phyloP scores from a whole-genome alignment of 129 eudicot species.

The Logfia minima region DNA sequence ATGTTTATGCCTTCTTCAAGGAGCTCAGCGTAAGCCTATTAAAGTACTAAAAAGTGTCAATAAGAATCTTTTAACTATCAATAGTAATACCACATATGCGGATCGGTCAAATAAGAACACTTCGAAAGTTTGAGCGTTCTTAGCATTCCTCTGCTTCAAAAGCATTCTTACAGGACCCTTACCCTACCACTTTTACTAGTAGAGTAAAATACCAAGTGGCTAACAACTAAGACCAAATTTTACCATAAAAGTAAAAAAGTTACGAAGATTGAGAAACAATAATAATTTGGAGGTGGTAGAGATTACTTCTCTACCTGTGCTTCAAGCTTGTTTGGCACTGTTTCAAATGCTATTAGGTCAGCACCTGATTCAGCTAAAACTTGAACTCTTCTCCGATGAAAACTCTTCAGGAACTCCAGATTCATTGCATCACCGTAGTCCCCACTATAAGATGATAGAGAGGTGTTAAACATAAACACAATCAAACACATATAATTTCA shows the following conservation, averaged over 20 bases:
- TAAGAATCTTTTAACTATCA: background rate
- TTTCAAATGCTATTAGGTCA: slow-evolving; percentile 91
- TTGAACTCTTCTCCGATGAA: slow-evolving; percentile 92
- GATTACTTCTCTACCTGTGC: slow-evolving; percentile 61
- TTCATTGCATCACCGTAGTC: slow-evolving; percentile 83
- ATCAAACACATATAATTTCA: slow-evolving; percentile 1
- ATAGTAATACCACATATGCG: background rate
- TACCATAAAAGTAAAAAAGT: background rate
- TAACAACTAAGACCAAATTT: background rate
- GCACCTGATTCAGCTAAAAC: slow-evolving; percentile 89
- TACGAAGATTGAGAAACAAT: slow-evolving; percentile 2
- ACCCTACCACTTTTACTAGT: background rate
- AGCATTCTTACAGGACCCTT: background rate
- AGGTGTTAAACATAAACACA: background rate
- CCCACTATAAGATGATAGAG: slow-evolving; percentile 55
- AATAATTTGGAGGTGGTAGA: background rate
- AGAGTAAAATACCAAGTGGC: background rate
- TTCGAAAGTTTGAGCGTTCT: background rate
- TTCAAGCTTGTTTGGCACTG: slow-evolving; percentile 91
- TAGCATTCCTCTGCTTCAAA: too few species aligned
- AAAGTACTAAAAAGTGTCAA: background rate
- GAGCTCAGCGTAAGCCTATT: slow-evolving; percentile 77
- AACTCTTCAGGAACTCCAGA: slow-evolving; percentile 74
- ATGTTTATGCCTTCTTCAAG: slow-evolving; percentile 69
- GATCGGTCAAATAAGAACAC: background rate